Conservation (phyloP, 345 rosid species). For the Citrus cavaleriei region DNA sequence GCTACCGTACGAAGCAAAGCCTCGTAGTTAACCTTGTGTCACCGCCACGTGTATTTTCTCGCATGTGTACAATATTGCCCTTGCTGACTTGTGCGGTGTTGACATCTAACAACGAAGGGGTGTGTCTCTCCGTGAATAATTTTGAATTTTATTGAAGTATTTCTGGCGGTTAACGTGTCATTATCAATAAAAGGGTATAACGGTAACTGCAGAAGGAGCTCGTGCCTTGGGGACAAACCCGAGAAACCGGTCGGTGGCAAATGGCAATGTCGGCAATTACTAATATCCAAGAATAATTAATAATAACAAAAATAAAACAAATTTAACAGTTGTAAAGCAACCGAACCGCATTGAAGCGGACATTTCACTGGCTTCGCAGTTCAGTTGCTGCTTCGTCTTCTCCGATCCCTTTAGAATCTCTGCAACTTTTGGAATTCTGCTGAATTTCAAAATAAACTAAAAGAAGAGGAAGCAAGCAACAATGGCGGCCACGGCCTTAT, state of each 20-base stretch:
- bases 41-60: too few species aligned
- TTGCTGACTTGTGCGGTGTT: too few species aligned
- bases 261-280: constrained; percentile 19
- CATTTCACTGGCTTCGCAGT: constrained; percentile 7
- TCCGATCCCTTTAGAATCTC: neutral
- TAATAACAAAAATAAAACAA: neutral
- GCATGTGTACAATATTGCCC: too few species aligned
- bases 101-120: neutral
- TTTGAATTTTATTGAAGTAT: neutral
- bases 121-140: neutral
- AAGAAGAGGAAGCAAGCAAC: neutral
- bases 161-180: neutral
- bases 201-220: neutral
- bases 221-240: constrained; percentile 2
- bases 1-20: too few species aligned
- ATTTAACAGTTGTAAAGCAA: constrained; percentile 14
- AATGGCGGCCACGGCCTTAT: constrained; percentile 22
- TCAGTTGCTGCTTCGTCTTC: neutral
- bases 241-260: constrained; percentile 11
- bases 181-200: neutral
- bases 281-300: neutral
- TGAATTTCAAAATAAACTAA: neutral
- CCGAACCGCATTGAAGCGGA: constrained; percentile 18
- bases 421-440: neutral
- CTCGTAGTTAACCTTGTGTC: too few species aligned